These are phyloP conservation scores for Fusarium sp. DNA, from an alignment of 2,329 filamentous ascomycete genomes.

Conservation along the genomic window DNA sequence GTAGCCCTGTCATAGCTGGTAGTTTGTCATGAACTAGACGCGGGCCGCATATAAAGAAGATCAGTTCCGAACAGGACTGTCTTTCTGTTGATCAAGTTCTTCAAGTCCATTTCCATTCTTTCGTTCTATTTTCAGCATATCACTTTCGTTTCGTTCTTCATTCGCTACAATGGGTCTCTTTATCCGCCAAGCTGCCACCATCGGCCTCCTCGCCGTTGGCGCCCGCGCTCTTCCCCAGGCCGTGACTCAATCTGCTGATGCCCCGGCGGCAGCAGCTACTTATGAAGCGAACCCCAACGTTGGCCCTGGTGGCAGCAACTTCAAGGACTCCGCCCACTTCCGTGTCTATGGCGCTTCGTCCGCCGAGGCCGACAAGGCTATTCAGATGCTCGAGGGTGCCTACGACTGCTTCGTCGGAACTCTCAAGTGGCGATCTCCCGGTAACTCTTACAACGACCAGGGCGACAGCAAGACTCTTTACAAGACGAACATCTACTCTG, in stretches of 20 bases:
- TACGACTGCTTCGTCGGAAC: slow-evolving; percentile 59
- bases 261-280: slow-evolving; percentile 34
- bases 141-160: not conserved
- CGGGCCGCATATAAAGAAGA: slow-evolving; percentile 16
- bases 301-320: slow-evolving; percentile 53
- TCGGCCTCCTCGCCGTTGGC: slow-evolving; percentile 34
- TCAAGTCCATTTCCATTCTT: slow-evolving; percentile 15
- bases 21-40: not conserved
- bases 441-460: slow-evolving; percentile 54
- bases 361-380: slow-evolving; percentile 44
- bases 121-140: not conserved
- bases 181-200: slow-evolving; percentile 17
- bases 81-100: not conserved
- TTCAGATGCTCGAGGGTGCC: slow-evolving; percentile 62
- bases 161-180: slow-evolving; percentile 35
- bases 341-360: slow-evolving; percentile 54
- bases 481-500: slow-evolving; percentile 64
- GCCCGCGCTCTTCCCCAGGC: slow-evolving; percentile 39
- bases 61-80: not conserved
- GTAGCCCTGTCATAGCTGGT: not conserved
- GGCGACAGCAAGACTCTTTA: slow-evolving; percentile 57
- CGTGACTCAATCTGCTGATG: not conserved
- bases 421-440: slow-evolving; percentile 58
- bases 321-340: slow-evolving; percentile 57
- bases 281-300: slow-evolving; percentile 52